Evolutionary conservation across 2,329 filamentous ascomycete genomes (phyloP).

Genomic region (Colletotrichum karsti): DNA sequence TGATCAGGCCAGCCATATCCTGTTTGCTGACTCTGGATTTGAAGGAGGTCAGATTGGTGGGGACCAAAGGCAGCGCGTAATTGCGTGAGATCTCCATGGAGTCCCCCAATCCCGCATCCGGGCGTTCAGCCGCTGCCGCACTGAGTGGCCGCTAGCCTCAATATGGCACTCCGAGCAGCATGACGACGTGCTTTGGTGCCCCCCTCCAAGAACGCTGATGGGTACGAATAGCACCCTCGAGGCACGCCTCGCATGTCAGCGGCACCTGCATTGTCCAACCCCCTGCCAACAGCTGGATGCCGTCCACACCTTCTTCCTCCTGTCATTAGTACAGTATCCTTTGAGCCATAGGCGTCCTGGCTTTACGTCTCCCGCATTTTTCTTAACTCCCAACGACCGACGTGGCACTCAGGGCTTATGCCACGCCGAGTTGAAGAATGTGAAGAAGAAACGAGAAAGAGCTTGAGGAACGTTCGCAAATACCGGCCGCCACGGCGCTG

Average conservation of each 20-base stretch:
- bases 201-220: not conserved
- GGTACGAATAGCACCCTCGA: not conserved
- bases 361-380: too few species aligned
- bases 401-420: conserved; percentile 4
- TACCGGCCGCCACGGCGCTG: conserved; percentile 11
- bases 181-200: not conserved
- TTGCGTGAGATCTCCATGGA: not conserved
- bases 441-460: not conserved
- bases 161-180: not conserved
- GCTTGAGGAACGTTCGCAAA: not conserved
- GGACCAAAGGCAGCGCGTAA: not conserved
- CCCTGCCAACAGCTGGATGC: not conserved
- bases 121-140: conserved; percentile 4
- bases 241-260: not conserved
- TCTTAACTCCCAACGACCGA: not conserved
- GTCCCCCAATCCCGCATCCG: conserved; percentile 6
- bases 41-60: not conserved
- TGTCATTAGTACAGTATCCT: not conserved
- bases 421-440: not conserved
- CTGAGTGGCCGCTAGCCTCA: conserved; percentile 1
- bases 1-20: too few species aligned
- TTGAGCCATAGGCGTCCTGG: not conserved
- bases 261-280: not conserved
- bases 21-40: too few species aligned
- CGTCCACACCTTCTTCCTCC: not conserved